Evolutionary conservation across 768 basidiomycete genomes (phyloP).

Genomic region (Cystobasidium ongulense): DNA sequence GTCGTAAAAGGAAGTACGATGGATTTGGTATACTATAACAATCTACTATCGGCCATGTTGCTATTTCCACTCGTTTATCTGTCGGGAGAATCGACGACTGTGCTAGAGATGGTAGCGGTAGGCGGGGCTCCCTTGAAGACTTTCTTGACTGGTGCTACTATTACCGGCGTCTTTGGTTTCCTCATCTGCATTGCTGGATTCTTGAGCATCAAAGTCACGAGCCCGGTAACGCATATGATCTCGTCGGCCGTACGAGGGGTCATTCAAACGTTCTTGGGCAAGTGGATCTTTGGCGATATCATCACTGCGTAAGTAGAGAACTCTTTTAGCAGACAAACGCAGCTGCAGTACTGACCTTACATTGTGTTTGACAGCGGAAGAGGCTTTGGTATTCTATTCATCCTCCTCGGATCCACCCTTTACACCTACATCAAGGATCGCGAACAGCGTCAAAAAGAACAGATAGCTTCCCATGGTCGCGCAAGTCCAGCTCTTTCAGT

Average conservation of each 20-base stretch:
- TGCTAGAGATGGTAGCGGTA: slow-evolving; percentile 57
- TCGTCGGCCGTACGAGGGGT: slow-evolving; percentile 84
- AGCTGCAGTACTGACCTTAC: too few relatives aligned
- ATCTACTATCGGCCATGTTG: slow-evolving; percentile 65
- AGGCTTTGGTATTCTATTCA: slow-evolving; percentile 67
- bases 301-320: slow-evolving; percentile 52
- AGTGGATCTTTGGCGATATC: slow-evolving; percentile 71
- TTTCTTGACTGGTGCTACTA: slow-evolving; percentile 41
- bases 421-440: slow-evolving; percentile 48
- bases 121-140: slow-evolving; percentile 40
- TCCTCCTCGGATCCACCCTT: slow-evolving; percentile 69
- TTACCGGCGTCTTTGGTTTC: slow-evolving; percentile 69
- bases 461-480: slow-evolving; percentile 9
- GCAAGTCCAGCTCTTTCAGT: neutral
- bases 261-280: slow-evolving; percentile 72
- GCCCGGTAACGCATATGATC: slow-evolving; percentile 95
- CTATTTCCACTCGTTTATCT: slow-evolving; percentile 66
- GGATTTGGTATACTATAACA: slow-evolving; percentile 83
- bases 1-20: slow-evolving; percentile 77
- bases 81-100: slow-evolving; percentile 63
- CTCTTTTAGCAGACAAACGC: too few relatives aligned
- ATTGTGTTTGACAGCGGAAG: slow-evolving; percentile 58
- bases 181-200: slow-evolving; percentile 87
- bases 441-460: slow-evolving; percentile 8
- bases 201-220: slow-evolving; percentile 92